Base-by-base conservation (phyloP, 148 eudicot genomes). In the Vaccinium macrocarpon region DNA sequence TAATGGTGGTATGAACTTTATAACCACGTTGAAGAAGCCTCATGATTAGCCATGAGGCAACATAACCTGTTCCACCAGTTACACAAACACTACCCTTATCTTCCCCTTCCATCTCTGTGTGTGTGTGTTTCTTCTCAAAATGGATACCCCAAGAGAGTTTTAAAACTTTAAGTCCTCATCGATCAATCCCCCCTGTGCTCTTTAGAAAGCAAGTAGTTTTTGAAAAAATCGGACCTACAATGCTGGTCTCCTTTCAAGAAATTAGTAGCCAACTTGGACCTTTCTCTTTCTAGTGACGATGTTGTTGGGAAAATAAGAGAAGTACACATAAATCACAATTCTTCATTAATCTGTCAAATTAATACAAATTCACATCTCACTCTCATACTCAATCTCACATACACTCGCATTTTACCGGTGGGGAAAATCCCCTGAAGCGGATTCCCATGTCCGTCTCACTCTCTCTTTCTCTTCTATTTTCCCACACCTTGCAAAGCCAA, bases 61-160 rank as follows among this genome's bases (percentile, higher is more conserved):
- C 25, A 56, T 52, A 90, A 10, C 92, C 92, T 16, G 92, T 88
- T 81, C 89, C 92, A 76, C 92, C 92, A 0, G 92, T 90, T 11
- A 90, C 92, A 87, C 92, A 90, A 5, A 90, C 89, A 12, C 29
- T 82, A 7, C 91, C 88, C 78, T 88, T 88, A 5, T 72, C 50
- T 5, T 51, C 70, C 59, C 64, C 66, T 71, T 82, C 88, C 85
- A 82, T 82, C 76, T 42, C 46, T 70, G 12, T 9, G 5, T 66
- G 18, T 78, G 59, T 6, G 6, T 7, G 38, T 35, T 49, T 6
- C 7, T 49, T 16, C 1, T 57, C n/a, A 56, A 56, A 18, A 56
- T 56, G 61, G 61, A 18, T 18, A 16, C 18, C 8, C 59, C 59
- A 19, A 57, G 27, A 62, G 29, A n/a, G 12, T n/a, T 0, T 10